Evolutionary conservation across 768 basidiomycete genomes (phyloP).

Genomic region (Hygrophoropsis aurantiaca): DNA sequence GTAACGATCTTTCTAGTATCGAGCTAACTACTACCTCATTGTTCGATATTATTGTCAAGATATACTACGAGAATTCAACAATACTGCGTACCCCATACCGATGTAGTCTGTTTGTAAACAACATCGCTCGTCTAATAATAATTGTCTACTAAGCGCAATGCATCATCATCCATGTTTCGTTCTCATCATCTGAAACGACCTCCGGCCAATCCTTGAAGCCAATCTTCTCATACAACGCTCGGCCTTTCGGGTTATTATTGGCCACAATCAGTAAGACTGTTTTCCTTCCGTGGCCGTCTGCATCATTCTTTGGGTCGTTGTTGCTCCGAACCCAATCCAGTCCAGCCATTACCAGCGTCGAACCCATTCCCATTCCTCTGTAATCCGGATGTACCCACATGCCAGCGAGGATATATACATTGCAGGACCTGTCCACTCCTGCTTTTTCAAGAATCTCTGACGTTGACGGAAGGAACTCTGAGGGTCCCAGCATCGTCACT

Average conservation of each 20-base stretch:
- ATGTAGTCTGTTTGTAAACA: too few relatives aligned
- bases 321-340: constrained; percentile 24
- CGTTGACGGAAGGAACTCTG: constrained; percentile 3
- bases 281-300: constrained; percentile 9
- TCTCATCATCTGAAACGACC: constrained; percentile 5
- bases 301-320: constrained; percentile 10
- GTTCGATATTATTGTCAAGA: too few relatives aligned
- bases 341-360: constrained; percentile 12
- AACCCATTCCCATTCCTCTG: constrained; percentile 20
- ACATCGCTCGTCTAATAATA: too few relatives aligned
- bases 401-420: constrained; percentile 18
- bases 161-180: constrained; percentile 18
- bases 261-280: constrained; percentile 15
- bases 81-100: too few relatives aligned
- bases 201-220: constrained; percentile 18
- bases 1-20: too few relatives aligned
- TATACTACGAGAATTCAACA: too few relatives aligned
- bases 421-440: constrained; percentile 12
- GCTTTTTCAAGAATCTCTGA: constrained; percentile 13
- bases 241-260: constrained; percentile 13
- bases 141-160: constrained; percentile 3
- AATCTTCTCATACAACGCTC: constrained; percentile 16
- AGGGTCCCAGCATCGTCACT: constrained; percentile 13
- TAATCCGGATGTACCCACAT: constrained; percentile 31
- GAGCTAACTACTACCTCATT: too few relatives aligned